phyloP scores from a whole-genome alignment of 2,329 filamentous ascomycete genomes.

The Aspergillus clavatus region DNA sequence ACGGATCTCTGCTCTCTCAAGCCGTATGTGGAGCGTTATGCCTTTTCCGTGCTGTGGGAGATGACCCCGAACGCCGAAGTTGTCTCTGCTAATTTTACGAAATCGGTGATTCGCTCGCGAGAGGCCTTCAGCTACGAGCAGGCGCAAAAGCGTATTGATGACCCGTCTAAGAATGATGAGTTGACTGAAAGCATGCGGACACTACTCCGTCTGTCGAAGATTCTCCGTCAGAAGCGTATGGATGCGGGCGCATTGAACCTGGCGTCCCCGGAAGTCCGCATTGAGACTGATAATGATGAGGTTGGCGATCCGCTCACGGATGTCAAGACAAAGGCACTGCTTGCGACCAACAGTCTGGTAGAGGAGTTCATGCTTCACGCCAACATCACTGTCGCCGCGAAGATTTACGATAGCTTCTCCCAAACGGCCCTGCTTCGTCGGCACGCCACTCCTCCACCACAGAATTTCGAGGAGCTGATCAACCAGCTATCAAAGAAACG shows the following conservation, averaged over 20 bases:
- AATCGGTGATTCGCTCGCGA: constrained; percentile 93
- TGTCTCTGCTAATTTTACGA: constrained; percentile 81
- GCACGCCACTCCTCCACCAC: constrained; percentile 86
- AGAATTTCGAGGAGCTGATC: constrained; percentile 90
- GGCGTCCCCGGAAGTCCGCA: constrained; percentile 95
- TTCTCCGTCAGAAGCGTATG: constrained; percentile 91
- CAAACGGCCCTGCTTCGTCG: constrained; percentile 92
- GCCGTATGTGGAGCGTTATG: constrained; percentile 91
- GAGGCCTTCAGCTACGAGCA: constrained; percentile 98
- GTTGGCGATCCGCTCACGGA: constrained; percentile 87
- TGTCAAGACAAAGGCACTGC: constrained; percentile 87
- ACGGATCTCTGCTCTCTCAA: constrained; percentile 96
- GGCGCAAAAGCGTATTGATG: constrained; percentile 90
- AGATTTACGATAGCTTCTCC: constrained; percentile 86
- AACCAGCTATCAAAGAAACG: constrained; percentile 88
- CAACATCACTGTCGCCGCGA: constrained; percentile 88
- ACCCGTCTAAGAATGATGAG: constrained; percentile 78
- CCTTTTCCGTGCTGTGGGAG: constrained; percentile 86
- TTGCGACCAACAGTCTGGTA: constrained; percentile 95
- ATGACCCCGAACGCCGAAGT: constrained; percentile 80
- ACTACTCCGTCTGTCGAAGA: constrained; percentile 82
- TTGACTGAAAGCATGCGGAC: constrained; percentile 85
- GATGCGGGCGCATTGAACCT: constrained; percentile 92
- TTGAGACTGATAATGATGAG: constrained; percentile 91
- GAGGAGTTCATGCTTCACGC: constrained; percentile 99